Percentiles rank a stretch among this genome's conserved stretches.
These are phyloP conservation scores for Orbilia ellipsospora DNA, from an alignment of 2,329 filamentous ascomycete species.

Conservation along the genomic window DNA sequence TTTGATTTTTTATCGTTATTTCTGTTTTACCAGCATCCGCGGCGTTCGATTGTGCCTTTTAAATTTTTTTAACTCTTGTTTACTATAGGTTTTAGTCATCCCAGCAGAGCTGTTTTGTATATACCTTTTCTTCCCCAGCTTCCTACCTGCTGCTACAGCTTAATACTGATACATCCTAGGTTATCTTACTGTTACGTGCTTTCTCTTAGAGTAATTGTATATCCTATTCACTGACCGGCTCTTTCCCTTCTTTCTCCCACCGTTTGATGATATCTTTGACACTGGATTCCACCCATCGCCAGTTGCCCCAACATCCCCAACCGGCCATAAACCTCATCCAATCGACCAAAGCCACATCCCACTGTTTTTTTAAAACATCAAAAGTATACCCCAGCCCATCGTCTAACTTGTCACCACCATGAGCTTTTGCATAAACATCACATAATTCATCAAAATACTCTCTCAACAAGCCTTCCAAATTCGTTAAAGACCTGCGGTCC, in stretches of 20 bases:
- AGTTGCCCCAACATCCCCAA: conserved; percentile 58
- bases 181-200: too few species aligned
- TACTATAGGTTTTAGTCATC: too few species aligned
- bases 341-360: conserved; percentile 75
- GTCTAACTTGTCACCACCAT: conserved; percentile 51
- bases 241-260: conserved; percentile 33
- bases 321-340: conserved; percentile 66
- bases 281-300: conserved; percentile 48
- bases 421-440: conserved; percentile 24
- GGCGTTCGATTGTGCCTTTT: not conserved
- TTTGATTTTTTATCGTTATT: too few species aligned
- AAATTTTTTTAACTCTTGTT: too few species aligned
- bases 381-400: conserved; percentile 66
- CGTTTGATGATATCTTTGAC: conserved; percentile 34
- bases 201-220: not conserved
- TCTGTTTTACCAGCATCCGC: conserved; percentile 5
- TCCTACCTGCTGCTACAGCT: too few species aligned
- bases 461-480: conserved; percentile 65
- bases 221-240: not conserved
- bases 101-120: too few species aligned
- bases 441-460: conserved; percentile 63
- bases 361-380: conserved; percentile 69
- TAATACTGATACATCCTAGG: too few species aligned
- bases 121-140: too few species aligned
- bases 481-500: conserved; percentile 65